Evolutionary conservation across 257 asterid genomes (phyloP), one percentile per base, ranked within the genome.

Genomic region (Coffea eugenioides): DNA sequence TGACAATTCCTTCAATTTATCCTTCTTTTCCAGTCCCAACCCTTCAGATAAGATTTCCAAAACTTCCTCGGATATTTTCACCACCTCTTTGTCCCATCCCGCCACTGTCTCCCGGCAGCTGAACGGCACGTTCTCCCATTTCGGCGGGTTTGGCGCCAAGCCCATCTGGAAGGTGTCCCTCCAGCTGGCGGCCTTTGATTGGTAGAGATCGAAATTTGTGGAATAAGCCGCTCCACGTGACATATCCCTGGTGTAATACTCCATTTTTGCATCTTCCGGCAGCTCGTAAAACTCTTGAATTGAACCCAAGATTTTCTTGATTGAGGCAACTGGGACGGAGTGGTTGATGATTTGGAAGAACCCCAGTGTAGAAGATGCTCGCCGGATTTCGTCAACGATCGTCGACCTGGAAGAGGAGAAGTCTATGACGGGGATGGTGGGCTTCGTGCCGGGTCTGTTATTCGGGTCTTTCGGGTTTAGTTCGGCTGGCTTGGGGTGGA

Each of bases 181-280:
- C 91, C 91, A 88, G 81, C 88, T 86, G 62, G 89, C 91, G 18
- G 87, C 89, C 76, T 80, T 81, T 5, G 91, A 84, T 23, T 77
- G 84, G 82, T 82, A 84, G 67, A 88, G 80, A n/a, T 88, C 91
- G 16, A 83, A 70, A 18, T 88, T 88, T 5, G 88, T 82, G 0
- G 87, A 83, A 13, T 69, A 88, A 0, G 77, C 82, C 2, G 74
- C 75, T 8, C 91, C 89, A 48, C 34, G 77, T 20, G 82, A 3
- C 49, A 73, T 13, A n/a, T 84, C 85, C 11, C 91, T 72, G 11
- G 61, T 15, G 46, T 88, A 88, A 64, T 82, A 86, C 65, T 79
- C 48, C 82, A 75, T 77, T 57, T 82, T 88, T n/a, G 10, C 73
- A 21, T 70, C 49, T 77, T 80, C 84, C 0, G 84, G 85, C 9